Evolutionary conservation across 176 grass and related monocot genomes (phyloP), one percentile per base, ranked within the genome.

Genomic region (Guadua angustifolia): DNA sequence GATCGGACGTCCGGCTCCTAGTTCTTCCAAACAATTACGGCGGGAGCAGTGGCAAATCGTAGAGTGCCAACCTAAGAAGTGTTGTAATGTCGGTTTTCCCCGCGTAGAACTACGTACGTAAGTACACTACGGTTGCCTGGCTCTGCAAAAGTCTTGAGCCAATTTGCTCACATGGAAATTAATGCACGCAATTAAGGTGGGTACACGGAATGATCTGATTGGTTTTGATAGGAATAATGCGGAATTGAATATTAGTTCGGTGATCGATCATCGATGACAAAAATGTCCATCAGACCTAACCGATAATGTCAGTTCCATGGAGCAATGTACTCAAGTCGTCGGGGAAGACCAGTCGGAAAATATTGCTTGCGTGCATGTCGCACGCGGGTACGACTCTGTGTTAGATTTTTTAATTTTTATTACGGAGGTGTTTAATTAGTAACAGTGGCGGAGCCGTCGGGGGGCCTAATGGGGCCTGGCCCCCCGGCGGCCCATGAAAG

Each of bases 291-390:
- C 32, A 13, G 35, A 71, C 79, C 22, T 50, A 22, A 71, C 32
- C 35, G 10, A 25, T n/a, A 43, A 43, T 14, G 78, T 1, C 50
- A 59, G 6, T 1, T 25, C 10, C 65, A 26, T 18, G 50, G 3
- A 33, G 66, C 58, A 45, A 59, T 12, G 66, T 81, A 77, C 38
- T 45, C 22, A 59, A 82, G 66, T 82, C 63, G 0, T 40, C 12
- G 17, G 44, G 44, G 21, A 59, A 58, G 49, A 71, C 52, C 16
- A 8, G 18, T 18, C 39, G 2, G 16, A 19, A 74, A 56, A 19
- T 13, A 32, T 29, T 40, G n/a, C 2, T 40, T 32, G 38, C 7
- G 24, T 46, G 39, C 38, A 19, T 22, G 24, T 29, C 40, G 22
- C 2, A 9, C 24, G 51, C n/a, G 61, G 10, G 16, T 9, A 12